Evolutionary conservation across 83 land plant genomes (phyloP), one percentile per base, ranked within the genome.

Genomic region (Diphasiastrum complanatum): DNA sequence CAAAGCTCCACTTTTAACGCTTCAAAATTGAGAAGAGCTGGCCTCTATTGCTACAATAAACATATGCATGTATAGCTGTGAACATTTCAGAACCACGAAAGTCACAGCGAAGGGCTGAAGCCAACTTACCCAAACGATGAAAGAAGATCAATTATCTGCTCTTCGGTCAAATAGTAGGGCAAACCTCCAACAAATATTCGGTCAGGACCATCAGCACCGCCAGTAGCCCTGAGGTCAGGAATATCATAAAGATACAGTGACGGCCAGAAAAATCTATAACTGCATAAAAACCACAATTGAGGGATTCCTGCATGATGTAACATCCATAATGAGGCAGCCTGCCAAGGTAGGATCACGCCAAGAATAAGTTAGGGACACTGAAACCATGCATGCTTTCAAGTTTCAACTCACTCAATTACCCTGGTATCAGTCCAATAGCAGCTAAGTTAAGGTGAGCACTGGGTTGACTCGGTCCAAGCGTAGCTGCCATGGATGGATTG

Each of bases 381-480:
- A n/a, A n/a, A n/a, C n/a, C n/a, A n/a, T n/a, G n/a, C n/a, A n/a
- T n/a, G n/a, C n/a, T n/a, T n/a, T n/a, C n/a, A n/a, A n/a, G n/a
- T n/a, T n/a, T n/a, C n/a, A n/a, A n/a, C n/a, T n/a, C n/a, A n/a
- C n/a, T n/a, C n/a, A n/a, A n/a, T n/a, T 79, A 87, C 50, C 96
- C 92, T 1, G 92, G 92, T 0, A 83, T 81, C 5, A 90, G 80
- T 14, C 96, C 96, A 60, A 90, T 92, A 65, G 89, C 96, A 57
- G 84, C 82, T 22, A 90, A 68, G 47, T 90, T 90, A 20, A 90
- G 81, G 67, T 86, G 79, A 6, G 85, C 85, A 65, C 78, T 90
- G 2, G 92, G 96, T 66, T 86, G 92, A 66, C 91, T 83, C 1
- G 96, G 96, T 12, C 96, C 96, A 58, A 90, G 85, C 49, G 87